Conservation (phyloP, 495 filamentous ascomycete genomes). For the Podospora conica region DNA sequence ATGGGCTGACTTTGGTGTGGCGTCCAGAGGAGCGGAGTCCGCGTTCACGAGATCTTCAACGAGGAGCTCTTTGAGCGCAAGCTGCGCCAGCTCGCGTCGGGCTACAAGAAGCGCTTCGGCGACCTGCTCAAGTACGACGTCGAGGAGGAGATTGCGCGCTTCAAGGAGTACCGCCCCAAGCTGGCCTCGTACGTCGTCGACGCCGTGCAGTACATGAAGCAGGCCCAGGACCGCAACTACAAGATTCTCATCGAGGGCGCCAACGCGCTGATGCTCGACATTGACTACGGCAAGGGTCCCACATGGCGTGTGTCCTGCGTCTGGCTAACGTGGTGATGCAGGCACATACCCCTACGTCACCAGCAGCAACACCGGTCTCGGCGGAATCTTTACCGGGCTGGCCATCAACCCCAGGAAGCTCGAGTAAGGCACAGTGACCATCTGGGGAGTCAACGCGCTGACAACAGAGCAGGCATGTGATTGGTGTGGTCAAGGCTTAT, state of each 20-base stretch:
- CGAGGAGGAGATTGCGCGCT: conserved; percentile 67
- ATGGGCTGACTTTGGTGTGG: not conserved
- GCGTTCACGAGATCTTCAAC: conserved; percentile 70
- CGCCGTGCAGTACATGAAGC: conserved; percentile 51
- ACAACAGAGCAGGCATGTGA: conserved; percentile 40
- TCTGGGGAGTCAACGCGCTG: not conserved
- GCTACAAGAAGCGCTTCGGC: conserved; percentile 69
- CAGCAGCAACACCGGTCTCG: conserved; percentile 66
- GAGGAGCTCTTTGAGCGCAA: conserved; percentile 62
- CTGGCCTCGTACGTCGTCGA: conserved; percentile 69
- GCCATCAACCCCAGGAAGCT: conserved; percentile 48
- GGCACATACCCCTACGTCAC: conserved; percentile 86
- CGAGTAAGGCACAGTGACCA: conserved; percentile 13
- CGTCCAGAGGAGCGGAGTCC: conserved; percentile 55
- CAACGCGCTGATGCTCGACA: conserved; percentile 63
- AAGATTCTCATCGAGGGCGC: conserved; percentile 79
- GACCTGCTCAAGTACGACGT: conserved; percentile 67
- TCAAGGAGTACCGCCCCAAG: conserved; percentile 58
- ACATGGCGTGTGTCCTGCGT: not conserved
- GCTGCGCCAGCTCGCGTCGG: conserved; percentile 56
- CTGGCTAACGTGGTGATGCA: not conserved
- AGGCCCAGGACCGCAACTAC: conserved; percentile 51
- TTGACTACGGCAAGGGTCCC: conserved; percentile 29
- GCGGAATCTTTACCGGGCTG: conserved; percentile 71
- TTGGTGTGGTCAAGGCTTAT: conserved; percentile 84